Conservation (phyloP, 179 eudicot species). For the Beta corolliflora region DNA sequence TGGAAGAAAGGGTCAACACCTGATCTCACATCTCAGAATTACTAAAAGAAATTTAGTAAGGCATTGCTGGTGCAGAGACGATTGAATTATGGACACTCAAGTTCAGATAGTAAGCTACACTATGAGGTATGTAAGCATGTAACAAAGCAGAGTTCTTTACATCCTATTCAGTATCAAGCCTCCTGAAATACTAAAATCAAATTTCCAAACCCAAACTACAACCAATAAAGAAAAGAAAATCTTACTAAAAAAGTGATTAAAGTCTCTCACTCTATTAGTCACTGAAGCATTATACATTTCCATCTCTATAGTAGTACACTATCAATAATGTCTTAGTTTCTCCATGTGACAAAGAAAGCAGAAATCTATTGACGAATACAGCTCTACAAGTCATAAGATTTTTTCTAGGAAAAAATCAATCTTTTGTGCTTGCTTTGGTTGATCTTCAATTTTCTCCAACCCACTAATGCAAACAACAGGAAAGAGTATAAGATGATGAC, state of each 20-base stretch:
- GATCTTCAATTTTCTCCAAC: not conserved
- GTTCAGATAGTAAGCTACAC: not conserved
- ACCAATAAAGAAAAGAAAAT: not conserved
- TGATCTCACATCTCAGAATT: not conserved
- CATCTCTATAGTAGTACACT: not conserved
- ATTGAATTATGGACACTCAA: not conserved
- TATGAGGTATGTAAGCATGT: not conserved
- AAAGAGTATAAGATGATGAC: slow-evolving; percentile 6
- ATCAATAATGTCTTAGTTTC: not conserved
- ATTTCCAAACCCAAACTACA: not conserved
- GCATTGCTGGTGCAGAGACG: not conserved
- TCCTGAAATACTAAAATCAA: not conserved
- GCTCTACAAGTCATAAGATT: not conserved
- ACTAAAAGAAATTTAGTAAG: not conserved
- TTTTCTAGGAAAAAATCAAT: not conserved
- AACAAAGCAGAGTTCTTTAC: not conserved
- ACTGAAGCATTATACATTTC: not conserved
- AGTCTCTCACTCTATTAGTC: not conserved
- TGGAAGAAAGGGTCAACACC: not conserved
- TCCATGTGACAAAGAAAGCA: not conserved
- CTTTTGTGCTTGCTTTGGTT: not conserved
- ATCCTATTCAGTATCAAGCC: not conserved
- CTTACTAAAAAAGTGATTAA: not conserved
- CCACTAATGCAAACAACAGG: not conserved
- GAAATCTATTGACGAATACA: not conserved